phyloP scores from a whole-genome alignment of 441 rosid species.

The Populus hybrid region DNA sequence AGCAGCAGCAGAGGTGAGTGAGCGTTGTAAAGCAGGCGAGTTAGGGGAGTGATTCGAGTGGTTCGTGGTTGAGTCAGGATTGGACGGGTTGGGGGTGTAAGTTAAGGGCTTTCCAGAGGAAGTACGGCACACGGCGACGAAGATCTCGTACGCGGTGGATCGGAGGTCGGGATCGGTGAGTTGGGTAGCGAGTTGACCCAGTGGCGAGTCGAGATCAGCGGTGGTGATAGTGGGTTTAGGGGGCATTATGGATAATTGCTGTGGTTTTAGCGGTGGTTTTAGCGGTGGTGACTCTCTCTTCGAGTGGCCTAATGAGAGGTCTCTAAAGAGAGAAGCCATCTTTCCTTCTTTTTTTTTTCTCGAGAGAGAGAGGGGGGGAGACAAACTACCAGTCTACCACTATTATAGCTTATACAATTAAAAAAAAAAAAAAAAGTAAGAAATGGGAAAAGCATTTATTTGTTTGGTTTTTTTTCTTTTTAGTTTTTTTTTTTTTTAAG shows the following conservation, averaged over 20 bases:
- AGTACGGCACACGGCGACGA: slow-evolving; percentile 76
- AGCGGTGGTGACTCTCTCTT: slow-evolving; percentile 58
- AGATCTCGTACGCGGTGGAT: slow-evolving; percentile 84
- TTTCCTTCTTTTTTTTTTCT: background rate
- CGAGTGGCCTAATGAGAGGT: slow-evolving; percentile 80
- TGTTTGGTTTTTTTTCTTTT: no score
- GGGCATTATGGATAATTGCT: slow-evolving; percentile 28
- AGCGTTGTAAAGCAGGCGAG: slow-evolving; percentile 63
- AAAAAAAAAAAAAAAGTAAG: no score
- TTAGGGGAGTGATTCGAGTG: slow-evolving; percentile 25
- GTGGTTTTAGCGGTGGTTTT: slow-evolving; percentile 21
- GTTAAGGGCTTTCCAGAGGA: slow-evolving; percentile 73
- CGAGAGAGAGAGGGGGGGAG: slow-evolving; percentile 16
- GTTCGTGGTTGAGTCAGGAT: slow-evolving; percentile 39
- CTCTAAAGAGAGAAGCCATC: slow-evolving; percentile 95
- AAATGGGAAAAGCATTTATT: no score
- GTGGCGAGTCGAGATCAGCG: slow-evolving; percentile 64
- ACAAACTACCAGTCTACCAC: background rate
- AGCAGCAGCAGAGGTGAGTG: slow-evolving; percentile 85
- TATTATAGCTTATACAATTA: background rate
- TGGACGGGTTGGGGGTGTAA: slow-evolving; percentile 24
- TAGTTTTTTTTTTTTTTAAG: no score
- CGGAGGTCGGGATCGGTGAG: slow-evolving; percentile 83
- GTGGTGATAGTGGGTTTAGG: slow-evolving; percentile 25
- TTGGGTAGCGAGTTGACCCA: slow-evolving; percentile 64